Base-by-base conservation (phyloP, 2,329 filamentous ascomycete genomes). In the Penicillium sp. region DNA sequence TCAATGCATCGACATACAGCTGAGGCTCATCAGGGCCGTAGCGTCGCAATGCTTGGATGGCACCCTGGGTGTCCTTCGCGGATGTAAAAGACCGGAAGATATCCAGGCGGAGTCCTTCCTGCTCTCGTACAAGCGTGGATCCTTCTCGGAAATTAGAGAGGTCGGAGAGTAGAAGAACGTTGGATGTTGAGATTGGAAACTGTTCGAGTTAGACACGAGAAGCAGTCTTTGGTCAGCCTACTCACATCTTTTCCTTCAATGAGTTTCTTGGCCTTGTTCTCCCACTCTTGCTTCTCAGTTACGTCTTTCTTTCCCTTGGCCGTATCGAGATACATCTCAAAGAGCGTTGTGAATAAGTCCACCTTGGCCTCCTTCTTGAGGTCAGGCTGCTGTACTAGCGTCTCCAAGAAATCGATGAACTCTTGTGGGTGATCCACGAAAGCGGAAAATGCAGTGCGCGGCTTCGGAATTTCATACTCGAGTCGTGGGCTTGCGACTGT, bases 301-400 rank as follows among this genome's bases (percentile, higher is more conserved):
- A 65, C 32, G 40, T 83, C 83, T 56, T 83, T 86, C 57, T 84
- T 84, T 42, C 83, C 80, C 43, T 82, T 85, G 15, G 91, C 86
- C 55, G 89, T 93, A 64, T 94, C 86, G 7, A 98, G 73, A 60
- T 97, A 98, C 86, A 98, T 97, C 65, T 98, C 94, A 59, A 98
- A 97, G 10, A 98, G 67, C 0, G 94, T 96, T 0, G 91, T 97
- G 59, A 93, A 93, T 11, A 98, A 75, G 63, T 98, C 94, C 1
- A 84, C 79, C 48, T 82, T 86, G 60, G 96, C 86, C 7, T 81
- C 77, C 23, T 86, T 75, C 14, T 80, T 81, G n/a, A 94, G 67
- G 15, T 78, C 76, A 14, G 81, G 74, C 42, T 89, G 83, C 34
- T 82, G 72, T 4, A 94, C 78, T 45, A 91, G 90, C 4, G 89